These are phyloP conservation scores for Rhynchospora tenuis DNA, from an alignment of 176 grass and related monocot species.

Conservation along the genomic window DNA sequence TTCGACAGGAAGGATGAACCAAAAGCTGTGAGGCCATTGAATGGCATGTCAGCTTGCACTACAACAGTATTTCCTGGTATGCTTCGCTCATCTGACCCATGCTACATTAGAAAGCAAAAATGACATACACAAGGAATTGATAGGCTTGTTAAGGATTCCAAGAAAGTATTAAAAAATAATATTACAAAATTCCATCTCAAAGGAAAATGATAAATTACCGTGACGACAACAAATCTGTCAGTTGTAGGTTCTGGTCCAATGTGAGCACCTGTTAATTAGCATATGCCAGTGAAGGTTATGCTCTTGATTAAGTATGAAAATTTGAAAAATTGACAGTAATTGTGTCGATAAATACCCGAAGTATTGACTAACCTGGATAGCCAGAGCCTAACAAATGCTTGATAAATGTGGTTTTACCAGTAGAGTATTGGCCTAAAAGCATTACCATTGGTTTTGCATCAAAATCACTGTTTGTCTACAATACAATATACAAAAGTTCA, in stretches of 20 bases:
- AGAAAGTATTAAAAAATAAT: neutral
- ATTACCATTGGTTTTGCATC: conserved; percentile 97
- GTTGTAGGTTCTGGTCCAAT: conserved; percentile 94
- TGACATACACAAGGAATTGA: neutral
- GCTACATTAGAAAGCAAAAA: conserved; percentile 28
- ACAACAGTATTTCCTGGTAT: conserved; percentile 86
- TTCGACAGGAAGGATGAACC: conserved; percentile 78
- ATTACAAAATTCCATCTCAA: neutral
- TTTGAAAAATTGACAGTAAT: neutral
- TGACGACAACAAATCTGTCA: conserved; percentile 79
- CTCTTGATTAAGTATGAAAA: neutral
- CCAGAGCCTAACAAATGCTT: conserved; percentile 75
- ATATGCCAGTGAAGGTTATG: neutral
- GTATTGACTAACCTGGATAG: conserved; percentile 63
- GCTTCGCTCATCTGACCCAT: conserved; percentile 77
- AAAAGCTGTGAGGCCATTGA: conserved; percentile 60
- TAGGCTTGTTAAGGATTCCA: neutral
- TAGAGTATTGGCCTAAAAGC: conserved; percentile 95
- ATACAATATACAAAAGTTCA: neutral
- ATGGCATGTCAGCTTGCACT: conserved; percentile 86
- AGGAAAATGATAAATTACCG: conserved; percentile 34
- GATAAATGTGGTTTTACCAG: conserved; percentile 95
- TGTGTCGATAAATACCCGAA: neutral
- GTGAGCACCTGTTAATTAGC: conserved; percentile 51
- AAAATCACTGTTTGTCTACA: conserved; percentile 86